These are phyloP conservation scores for Jaenimonas drosophilae DNA, from an alignment of 208 protist species.

Conservation along the genomic window DNA sequence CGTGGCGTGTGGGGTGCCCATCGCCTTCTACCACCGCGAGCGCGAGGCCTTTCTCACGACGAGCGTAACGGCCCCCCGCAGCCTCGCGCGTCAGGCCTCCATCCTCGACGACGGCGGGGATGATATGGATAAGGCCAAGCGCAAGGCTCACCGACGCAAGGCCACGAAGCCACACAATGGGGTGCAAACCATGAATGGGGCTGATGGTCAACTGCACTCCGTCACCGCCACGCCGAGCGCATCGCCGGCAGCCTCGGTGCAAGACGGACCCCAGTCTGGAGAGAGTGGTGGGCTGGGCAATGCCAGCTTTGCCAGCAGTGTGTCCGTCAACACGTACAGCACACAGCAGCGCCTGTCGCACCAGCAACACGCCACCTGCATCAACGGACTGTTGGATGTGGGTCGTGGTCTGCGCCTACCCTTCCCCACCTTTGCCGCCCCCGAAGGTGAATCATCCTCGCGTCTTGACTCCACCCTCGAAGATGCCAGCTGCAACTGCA, in stretches of 20 bases:
- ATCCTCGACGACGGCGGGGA: slow-evolving; percentile 9
- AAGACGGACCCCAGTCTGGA: too few species aligned
- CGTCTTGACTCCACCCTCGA: slow-evolving; percentile 15
- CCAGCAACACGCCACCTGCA: slow-evolving; percentile 3
- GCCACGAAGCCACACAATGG: slow-evolving; percentile 1
- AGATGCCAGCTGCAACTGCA: slow-evolving; percentile 13
- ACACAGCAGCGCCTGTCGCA: slow-evolving; percentile 2
- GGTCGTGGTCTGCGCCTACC: slow-evolving; percentile 20
- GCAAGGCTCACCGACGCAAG: background rate
- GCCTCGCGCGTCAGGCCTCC: background rate
- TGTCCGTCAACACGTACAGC: background rate
- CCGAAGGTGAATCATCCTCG: slow-evolving; percentile 2
- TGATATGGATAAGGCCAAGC: slow-evolving; percentile 6
- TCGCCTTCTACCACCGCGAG: slow-evolving; percentile 55
- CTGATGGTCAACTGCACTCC: slow-evolving; percentile 10
- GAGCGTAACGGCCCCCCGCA: slow-evolving; percentile 28
- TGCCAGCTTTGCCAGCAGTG: background rate
- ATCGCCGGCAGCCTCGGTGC: background rate
- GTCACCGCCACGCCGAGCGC: background rate
- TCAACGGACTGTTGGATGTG: slow-evolving; percentile 23
- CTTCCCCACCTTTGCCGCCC: slow-evolving; percentile 29
- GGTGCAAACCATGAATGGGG: slow-evolving; percentile 6
- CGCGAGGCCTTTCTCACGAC: slow-evolving; percentile 49
- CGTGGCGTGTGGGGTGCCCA: slow-evolving; percentile 33
- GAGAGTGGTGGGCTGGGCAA: background rate